phyloP scores from a whole-genome alignment of 192 early-diverging fungal genomes.

The Kappamyces sp. region DNA sequence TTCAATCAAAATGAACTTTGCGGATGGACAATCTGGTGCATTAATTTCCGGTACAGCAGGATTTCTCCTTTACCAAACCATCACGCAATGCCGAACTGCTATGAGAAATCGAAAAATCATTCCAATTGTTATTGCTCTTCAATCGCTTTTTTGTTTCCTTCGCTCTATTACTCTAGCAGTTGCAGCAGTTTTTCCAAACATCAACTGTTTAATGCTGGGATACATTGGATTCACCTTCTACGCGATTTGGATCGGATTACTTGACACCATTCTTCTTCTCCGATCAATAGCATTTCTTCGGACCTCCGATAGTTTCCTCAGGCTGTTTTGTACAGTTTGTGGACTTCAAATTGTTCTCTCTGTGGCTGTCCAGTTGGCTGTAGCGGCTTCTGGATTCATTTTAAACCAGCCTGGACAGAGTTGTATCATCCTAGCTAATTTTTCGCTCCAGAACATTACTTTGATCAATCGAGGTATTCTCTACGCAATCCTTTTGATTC shows the following conservation, averaged over 20 bases:
- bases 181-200: neutral
- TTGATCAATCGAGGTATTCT: conserved; percentile 10
- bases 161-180: neutral
- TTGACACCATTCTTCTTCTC: neutral
- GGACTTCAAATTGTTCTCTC: neutral
- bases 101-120: too few species aligned
- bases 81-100: too few species aligned
- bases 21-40: too few species aligned
- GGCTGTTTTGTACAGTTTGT: neutral
- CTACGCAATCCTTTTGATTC: neutral
- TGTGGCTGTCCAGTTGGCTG: neutral
- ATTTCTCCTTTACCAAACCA: too few species aligned
- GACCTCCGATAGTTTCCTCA: neutral
- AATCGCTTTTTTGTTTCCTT: conserved; percentile 5
- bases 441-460: neutral
- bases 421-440: conserved; percentile 11
- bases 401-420: neutral
- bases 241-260: conserved; percentile 6
- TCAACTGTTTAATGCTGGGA: conserved; percentile 6
- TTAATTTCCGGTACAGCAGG: too few species aligned
- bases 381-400: conserved; percentile 5
- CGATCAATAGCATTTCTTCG: neutral
- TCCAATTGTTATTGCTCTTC: neutral
- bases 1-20: too few species aligned
- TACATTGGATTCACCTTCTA: conserved; percentile 9